These are phyloP conservation scores for Aphanomyces stellatus DNA, from an alignment of 352 stramenopile species.

Conservation along the genomic window DNA sequence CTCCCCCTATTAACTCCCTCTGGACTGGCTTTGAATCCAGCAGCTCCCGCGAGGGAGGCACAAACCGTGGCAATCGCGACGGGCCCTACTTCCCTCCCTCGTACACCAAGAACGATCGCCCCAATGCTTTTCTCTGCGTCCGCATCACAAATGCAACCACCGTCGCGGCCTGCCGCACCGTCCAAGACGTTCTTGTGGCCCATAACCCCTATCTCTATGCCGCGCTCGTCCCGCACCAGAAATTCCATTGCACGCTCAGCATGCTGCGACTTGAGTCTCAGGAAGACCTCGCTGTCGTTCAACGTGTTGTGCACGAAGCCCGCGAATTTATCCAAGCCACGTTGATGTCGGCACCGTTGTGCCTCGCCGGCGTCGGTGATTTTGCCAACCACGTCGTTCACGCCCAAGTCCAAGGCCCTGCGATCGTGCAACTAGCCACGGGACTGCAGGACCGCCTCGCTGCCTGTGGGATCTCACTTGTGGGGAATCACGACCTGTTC, in stretches of 20 bases:
- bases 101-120: constrained; percentile 11
- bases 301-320: constrained; percentile 1
- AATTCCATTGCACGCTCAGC: constrained; percentile 9
- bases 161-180: neutral
- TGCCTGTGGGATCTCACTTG: neutral
- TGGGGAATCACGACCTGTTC: constrained; percentile 15
- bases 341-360: neutral
- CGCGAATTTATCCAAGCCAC: neutral
- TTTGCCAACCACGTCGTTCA: constrained; percentile 16
- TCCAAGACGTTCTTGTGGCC: neutral
- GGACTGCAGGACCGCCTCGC: neutral
- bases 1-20: too few species aligned
- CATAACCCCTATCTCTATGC: neutral
- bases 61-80: too few species aligned
- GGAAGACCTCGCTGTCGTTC: neutral
- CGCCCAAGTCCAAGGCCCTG: neutral
- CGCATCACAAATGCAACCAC: constrained; percentile 1
- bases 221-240: neutral
- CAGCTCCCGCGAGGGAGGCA: too few species aligned
- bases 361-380: neutral
- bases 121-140: constrained; percentile 16
- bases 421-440: neutral
- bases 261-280: neutral
- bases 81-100: constrained; percentile 12
- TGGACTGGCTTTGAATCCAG: too few species aligned